Evolutionary conservation across 1,284 basidiomycete species (phyloP).

Genomic region (Phenoliferia sp.): DNA sequence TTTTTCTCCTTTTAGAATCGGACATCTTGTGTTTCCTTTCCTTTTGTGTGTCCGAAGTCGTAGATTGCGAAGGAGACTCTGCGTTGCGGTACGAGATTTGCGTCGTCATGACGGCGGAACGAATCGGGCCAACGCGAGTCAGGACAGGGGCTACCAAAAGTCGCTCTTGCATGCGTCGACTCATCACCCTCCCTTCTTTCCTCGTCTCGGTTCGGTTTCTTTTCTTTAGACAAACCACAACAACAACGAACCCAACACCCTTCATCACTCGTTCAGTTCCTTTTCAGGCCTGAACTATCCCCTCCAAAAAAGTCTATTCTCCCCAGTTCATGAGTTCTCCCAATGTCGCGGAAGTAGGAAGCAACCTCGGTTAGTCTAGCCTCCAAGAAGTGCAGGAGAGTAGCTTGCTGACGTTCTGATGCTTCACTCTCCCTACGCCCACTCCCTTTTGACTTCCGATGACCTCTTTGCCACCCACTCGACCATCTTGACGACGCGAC

Average conservation of each 20-base stretch:
- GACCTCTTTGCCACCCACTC: not conserved
- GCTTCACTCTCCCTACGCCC: too few species aligned
- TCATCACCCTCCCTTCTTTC: not conserved
- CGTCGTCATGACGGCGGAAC: too few species aligned
- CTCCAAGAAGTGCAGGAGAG: not conserved
- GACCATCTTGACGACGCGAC: not conserved
- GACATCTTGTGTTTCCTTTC: too few species aligned
- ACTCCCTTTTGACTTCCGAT: not conserved
- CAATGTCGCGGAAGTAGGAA: not conserved
- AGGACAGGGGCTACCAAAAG: too few species aligned
- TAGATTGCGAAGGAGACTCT: too few species aligned
- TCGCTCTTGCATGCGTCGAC: not conserved
- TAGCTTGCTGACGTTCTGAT: not conserved
- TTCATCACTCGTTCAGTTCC: not conserved
- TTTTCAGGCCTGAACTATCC: not conserved
- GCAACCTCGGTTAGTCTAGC: not conserved
- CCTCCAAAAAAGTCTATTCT: not conserved
- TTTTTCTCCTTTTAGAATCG: too few species aligned
- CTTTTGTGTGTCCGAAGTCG: too few species aligned
- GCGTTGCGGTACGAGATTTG: too few species aligned
- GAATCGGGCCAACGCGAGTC: too few species aligned
- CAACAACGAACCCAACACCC: not conserved
- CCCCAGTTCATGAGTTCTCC: not conserved
- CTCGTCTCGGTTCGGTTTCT: slow-evolving; percentile 4
- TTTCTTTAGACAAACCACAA: not conserved